A percentile compares a stretch with the other conserved stretches of the same genome.
phyloP scores from a whole-genome alignment of 129 eudicot species.

The Helichrysum umbraculigerum region DNA sequence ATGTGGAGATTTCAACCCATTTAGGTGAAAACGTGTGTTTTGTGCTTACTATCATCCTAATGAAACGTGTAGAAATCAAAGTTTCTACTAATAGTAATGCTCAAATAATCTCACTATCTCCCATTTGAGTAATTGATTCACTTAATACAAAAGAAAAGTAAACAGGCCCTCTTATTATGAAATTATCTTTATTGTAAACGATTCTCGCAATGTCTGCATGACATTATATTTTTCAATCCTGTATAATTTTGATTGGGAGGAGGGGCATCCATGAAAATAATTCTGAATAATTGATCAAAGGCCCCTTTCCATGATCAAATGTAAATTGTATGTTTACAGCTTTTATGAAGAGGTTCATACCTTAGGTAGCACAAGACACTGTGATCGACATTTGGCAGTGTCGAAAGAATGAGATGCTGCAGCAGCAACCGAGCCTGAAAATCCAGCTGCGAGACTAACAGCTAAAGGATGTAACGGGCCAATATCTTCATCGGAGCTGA shows the following conservation, averaged over 20 bases:
- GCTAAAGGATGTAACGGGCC: constrained; percentile 79
- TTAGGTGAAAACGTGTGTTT: neutral
- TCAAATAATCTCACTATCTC: too few relatives aligned
- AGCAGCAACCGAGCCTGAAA: constrained; percentile 84
- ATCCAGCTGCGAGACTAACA: constrained; percentile 77
- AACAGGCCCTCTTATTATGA: too few relatives aligned
- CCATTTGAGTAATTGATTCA: too few relatives aligned
- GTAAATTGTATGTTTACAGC: neutral
- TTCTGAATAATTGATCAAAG: neutral
- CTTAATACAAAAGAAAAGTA: too few relatives aligned
- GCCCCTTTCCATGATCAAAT: neutral
- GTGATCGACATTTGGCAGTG: constrained; percentile 80
- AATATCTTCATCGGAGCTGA: constrained; percentile 66
- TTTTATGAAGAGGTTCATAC: constrained; percentile 27
- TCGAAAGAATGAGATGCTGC: constrained; percentile 92
- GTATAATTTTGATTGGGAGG: neutral
- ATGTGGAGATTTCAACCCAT: neutral
- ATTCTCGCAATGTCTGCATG: neutral
- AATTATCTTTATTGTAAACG: neutral
- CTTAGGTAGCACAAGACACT: constrained; percentile 81
- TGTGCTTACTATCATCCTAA: neutral
- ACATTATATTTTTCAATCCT: neutral
- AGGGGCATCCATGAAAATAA: neutral
- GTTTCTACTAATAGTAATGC: neutral
- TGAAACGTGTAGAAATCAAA: neutral